Conservation (phyloP, 2,329 filamentous ascomycete species). For the Pseudomassariella vexata region DNA sequence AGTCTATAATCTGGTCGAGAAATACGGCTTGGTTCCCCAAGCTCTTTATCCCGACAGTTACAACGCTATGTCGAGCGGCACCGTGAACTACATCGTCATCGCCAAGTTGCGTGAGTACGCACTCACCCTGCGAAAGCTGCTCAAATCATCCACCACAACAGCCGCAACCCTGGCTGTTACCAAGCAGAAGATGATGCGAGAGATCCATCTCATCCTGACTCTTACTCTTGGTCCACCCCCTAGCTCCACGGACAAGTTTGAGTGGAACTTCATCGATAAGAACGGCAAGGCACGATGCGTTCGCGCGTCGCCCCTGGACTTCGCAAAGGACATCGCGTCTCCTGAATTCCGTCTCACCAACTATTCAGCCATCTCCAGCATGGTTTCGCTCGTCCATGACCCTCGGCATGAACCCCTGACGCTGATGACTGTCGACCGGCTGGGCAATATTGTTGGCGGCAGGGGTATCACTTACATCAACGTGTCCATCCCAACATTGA, state of each 20-base stretch:
- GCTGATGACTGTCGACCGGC: constrained; percentile 68
- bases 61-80: constrained; percentile 66
- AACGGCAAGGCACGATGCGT: constrained; percentile 58
- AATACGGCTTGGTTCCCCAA: constrained; percentile 86
- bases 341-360: constrained; percentile 52
- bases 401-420: constrained; percentile 70
- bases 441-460: constrained; percentile 78
- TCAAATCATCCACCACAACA: constrained; percentile 27
- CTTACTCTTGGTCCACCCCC: constrained; percentile 78
- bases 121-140: constrained; percentile 60
- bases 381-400: constrained; percentile 82
- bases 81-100: constrained; percentile 69
- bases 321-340: constrained; percentile 63
- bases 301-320: constrained; percentile 61
- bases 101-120: constrained; percentile 85
- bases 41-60: constrained; percentile 74
- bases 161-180: constrained; percentile 36
- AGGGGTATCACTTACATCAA: constrained; percentile 77
- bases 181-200: constrained; percentile 72
- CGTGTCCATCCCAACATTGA: constrained; percentile 67
- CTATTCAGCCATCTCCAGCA: constrained; percentile 56
- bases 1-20: constrained; percentile 71
- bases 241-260: constrained; percentile 60
- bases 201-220: constrained; percentile 77
- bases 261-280: constrained; percentile 74